A percentile compares a stretch with the other conserved stretches of the same genome.
These are phyloP conservation scores for Bipolaris cookei DNA, from an alignment of 2,329 filamentous ascomycete genomes.

Conservation along the genomic window DNA sequence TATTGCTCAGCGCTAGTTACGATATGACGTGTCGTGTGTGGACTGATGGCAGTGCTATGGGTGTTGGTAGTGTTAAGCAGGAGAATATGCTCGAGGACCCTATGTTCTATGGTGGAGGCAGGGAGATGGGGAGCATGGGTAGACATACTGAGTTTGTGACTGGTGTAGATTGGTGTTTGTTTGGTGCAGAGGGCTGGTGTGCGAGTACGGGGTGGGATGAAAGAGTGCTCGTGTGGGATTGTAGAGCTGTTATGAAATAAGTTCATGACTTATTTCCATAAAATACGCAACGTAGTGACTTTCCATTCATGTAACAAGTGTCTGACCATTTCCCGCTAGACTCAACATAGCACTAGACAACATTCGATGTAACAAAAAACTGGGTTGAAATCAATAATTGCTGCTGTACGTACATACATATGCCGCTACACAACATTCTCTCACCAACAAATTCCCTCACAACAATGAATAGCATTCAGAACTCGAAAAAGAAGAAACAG, in stretches of 20 bases:
- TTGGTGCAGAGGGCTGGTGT: constrained; percentile 94
- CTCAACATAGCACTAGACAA: not conserved
- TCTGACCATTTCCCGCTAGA: too few species aligned
- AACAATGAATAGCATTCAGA: not conserved
- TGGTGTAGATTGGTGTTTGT: constrained; percentile 97
- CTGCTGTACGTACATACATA: not conserved
- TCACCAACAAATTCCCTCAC: too few species aligned
- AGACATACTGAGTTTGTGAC: constrained; percentile 94
- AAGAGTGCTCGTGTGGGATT: constrained; percentile 89
- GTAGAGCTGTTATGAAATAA: constrained; percentile 66
- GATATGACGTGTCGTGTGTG: constrained; percentile 97
- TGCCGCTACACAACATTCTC: too few species aligned
- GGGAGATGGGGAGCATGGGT: constrained; percentile 86
- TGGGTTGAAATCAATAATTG: not conserved
- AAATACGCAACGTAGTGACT: not conserved
- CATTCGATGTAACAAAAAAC: not conserved
- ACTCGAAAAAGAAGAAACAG: constrained; percentile 12
- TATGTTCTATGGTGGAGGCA: constrained; percentile 60
- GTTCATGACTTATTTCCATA: not conserved
- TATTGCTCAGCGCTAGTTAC: constrained; percentile 88
- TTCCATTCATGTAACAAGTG: not conserved
- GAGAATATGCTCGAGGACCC: constrained; percentile 46
- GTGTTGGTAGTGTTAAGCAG: constrained; percentile 44
- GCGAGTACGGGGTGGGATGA: constrained; percentile 96
- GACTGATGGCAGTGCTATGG: constrained; percentile 75